Base-by-base conservation (phyloP, 2,329 filamentous ascomycete genomes). In the Ilyonectria robusta region DNA sequence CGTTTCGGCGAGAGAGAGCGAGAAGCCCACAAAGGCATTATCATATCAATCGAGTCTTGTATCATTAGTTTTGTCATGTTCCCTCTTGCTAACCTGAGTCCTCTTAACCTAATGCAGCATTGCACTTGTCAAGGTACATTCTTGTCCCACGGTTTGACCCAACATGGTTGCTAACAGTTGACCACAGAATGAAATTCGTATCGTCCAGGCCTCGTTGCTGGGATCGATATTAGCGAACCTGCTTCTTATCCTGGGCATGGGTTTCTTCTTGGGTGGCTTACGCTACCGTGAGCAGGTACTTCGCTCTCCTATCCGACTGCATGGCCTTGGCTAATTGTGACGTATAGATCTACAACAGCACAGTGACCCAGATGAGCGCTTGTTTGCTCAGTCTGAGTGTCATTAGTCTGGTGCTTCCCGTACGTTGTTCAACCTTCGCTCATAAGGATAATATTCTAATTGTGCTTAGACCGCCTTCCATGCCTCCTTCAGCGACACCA, bases 311-410 rank as follows among this genome's bases (percentile, higher is more conserved):
- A 2, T 4, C 3, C 3, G 0, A 9, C 23, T 9, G 17, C 8
- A n/a, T n/a, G n/a, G 10, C 5, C 11, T 13, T 40, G 44, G 9
- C 60, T 68, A 26, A 72, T 40, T 26, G 1, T 9, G 13, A 13
- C 11, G 4, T 33, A 6, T 60, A 93, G 89, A 91, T 98, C 69
- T 98, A 97, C 83, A 98, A 97, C 82, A 96, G 91, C 81, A 97
- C 94, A 23, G 94, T 97, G 65, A 97, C 94, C 1, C 94, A 98
- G 79, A 97, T 97, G 94, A 97, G 94, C 78, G 95, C 95, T 58
- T 97, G 94, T 82, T 86, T 98, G 74, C 88, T 98, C 73, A 97
- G 94, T 84, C 81, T 97, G 80, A 95, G 93, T 77, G 95, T 97
- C 67, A 95, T 94, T 81, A 97, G 94, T 84, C 85, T 97, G 23